phyloP scores from a whole-genome alignment of 192 early-diverging fungal species.

The Dimargaris xerosporica region DNA sequence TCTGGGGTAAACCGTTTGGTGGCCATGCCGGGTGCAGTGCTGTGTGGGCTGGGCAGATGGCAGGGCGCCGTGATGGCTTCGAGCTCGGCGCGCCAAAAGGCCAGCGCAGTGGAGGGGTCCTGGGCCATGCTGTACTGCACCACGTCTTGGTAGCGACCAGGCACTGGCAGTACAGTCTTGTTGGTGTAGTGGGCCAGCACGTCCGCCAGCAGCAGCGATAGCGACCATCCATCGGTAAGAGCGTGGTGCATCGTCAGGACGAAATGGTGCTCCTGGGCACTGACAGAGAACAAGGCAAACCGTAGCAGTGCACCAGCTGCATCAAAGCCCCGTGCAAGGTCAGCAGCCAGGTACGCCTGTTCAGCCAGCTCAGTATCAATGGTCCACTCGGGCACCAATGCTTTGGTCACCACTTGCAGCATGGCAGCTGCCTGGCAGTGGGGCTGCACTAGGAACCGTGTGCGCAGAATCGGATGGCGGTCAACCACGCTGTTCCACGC shows the following conservation, averaged over 20 bases:
- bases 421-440: background rate
- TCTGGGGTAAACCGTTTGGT: background rate
- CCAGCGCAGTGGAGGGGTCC: background rate
- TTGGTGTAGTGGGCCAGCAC: background rate
- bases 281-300: background rate
- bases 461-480: background rate
- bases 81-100: background rate
- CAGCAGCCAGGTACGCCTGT: background rate
- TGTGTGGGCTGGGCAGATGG: no score
- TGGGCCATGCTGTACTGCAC: background rate
- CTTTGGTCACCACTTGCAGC: background rate
- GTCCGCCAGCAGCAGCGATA: background rate
- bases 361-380: background rate
- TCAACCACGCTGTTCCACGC: background rate
- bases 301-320: background rate
- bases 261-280: background rate
- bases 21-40: background rate
- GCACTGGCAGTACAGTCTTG: background rate
- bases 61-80: no score
- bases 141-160: background rate
- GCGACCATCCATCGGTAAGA: constrained; percentile 3
- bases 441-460: background rate
- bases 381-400: background rate
- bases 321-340: background rate
- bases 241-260: constrained; percentile 8